Percentiles rank a stretch among this genome's conserved stretches.
These are phyloP conservation scores for Mycena kentingensis DNA, from an alignment of 768 basidiomycete species.

Conservation along the genomic window DNA sequence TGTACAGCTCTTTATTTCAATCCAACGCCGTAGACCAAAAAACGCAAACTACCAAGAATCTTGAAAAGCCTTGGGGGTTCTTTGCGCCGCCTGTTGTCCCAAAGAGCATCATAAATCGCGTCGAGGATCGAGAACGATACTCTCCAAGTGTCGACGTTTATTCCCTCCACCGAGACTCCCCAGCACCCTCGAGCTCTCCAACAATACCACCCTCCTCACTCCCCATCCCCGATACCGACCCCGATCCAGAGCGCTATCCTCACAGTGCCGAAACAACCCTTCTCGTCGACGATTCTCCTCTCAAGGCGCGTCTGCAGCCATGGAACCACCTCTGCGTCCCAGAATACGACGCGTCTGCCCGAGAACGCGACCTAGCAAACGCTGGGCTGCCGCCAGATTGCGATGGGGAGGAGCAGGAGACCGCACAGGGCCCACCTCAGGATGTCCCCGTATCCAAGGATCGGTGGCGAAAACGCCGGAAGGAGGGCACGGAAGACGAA, in stretches of 20 bases:
- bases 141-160: background rate
- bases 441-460: background rate
- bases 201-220: background rate
- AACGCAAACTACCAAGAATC: conserved; percentile 69
- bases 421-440: conserved; percentile 7
- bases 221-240: background rate
- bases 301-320: conserved; percentile 66
- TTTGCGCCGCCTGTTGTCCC: conserved; percentile 17
- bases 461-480: conserved; percentile 24
- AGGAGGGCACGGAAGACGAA: conserved; percentile 8
- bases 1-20: background rate
- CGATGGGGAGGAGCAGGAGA: conserved; percentile 29
- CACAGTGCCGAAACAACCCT: conserved; percentile 16
- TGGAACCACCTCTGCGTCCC: conserved; percentile 79
- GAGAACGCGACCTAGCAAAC: conserved; percentile 27
- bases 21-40: conserved; percentile 39
- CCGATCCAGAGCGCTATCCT: background rate
- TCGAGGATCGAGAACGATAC: background rate
- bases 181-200: conserved; percentile 3
- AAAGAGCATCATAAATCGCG: background rate
- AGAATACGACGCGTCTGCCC: conserved; percentile 58
- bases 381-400: conserved; percentile 6
- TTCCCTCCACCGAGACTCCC: conserved; percentile 24
- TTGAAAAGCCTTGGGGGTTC: conserved; percentile 64
- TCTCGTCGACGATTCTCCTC: conserved; percentile 54